phyloP scores from a whole-genome alignment of 768 basidiomycete genomes.

The Lactarius sanguifluus region DNA sequence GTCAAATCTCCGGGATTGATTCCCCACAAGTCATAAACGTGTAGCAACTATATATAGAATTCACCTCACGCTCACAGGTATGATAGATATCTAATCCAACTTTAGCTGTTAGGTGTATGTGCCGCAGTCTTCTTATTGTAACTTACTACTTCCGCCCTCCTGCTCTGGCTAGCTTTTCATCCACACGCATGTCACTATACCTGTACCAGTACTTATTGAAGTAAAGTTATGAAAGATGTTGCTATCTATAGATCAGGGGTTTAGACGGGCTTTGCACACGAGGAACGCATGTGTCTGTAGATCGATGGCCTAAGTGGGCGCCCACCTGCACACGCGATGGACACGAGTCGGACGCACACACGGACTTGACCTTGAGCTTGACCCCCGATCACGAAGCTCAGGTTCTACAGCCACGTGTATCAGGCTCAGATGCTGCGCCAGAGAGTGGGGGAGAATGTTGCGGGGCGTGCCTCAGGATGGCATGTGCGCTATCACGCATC shows the following conservation, averaged over 20 bases:
- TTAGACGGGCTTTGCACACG: background rate
- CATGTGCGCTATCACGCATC: background rate
- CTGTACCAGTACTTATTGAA: slow-evolving; percentile 12
- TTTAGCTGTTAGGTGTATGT: background rate
- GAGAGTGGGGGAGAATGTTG: background rate
- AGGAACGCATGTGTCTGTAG: background rate
- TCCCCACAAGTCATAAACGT: background rate
- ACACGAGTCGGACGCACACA: background rate
- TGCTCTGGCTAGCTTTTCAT: background rate
- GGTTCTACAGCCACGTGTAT: background rate
- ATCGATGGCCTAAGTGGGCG: background rate
- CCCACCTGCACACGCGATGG: background rate
- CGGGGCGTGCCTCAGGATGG: background rate
- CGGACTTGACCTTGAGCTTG: background rate
- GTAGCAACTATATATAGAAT: slow-evolving; percentile 7
- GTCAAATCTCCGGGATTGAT: background rate
- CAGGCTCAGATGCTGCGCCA: slow-evolving; percentile 2
- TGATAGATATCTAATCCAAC: slow-evolving; percentile 4
- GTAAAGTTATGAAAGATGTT: background rate
- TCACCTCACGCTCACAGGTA: background rate
- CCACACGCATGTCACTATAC: background rate
- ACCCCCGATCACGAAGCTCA: background rate
- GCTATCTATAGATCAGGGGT: background rate
- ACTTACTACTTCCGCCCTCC: background rate
- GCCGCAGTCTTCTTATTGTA: slow-evolving; percentile 5